A percentile compares a stretch with the other conserved stretches of the same genome.
Conservation (phyloP, 106 monocot species). For the Cymbidium sinense region DNA sequence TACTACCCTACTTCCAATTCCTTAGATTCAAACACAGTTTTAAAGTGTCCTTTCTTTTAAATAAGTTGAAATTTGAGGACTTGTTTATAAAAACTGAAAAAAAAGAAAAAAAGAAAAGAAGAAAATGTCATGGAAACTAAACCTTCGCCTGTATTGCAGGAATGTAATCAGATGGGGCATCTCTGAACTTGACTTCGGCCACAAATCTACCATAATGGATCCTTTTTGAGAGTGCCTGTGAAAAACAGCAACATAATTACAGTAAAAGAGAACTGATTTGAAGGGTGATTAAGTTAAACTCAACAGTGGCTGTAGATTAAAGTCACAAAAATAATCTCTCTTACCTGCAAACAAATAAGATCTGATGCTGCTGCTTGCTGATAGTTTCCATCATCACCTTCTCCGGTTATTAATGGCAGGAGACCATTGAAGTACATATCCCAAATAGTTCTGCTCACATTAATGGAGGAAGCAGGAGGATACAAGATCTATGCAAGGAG, state of each 20-base stretch:
- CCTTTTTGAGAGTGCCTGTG: constrained; percentile 57
- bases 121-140: not conserved
- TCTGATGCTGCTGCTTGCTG: constrained; percentile 35
- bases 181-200: constrained; percentile 72
- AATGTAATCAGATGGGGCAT: constrained; percentile 45
- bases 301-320: too few species aligned
- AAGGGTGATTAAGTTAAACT: too few species aligned
- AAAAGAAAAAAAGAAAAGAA: too few species aligned
- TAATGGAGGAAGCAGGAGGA: constrained; percentile 40
- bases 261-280: not conserved
- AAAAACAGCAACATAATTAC: not conserved
- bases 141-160: constrained; percentile 59
- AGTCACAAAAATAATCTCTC: not conserved
- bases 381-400: constrained; percentile 55
- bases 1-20: too few species aligned
- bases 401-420: constrained; percentile 27
- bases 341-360: constrained; percentile 57
- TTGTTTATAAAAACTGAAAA: too few species aligned
- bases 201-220: constrained; percentile 78
- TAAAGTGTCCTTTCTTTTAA: too few species aligned
- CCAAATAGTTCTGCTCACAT: constrained; percentile 43
- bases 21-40: too few species aligned
- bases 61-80: too few species aligned
- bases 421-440: constrained; percentile 28
- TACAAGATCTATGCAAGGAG: constrained; percentile 20